Base-by-base conservation (phyloP, 2,329 filamentous ascomycete species). In the Monosporascus cannonballus region DNA sequence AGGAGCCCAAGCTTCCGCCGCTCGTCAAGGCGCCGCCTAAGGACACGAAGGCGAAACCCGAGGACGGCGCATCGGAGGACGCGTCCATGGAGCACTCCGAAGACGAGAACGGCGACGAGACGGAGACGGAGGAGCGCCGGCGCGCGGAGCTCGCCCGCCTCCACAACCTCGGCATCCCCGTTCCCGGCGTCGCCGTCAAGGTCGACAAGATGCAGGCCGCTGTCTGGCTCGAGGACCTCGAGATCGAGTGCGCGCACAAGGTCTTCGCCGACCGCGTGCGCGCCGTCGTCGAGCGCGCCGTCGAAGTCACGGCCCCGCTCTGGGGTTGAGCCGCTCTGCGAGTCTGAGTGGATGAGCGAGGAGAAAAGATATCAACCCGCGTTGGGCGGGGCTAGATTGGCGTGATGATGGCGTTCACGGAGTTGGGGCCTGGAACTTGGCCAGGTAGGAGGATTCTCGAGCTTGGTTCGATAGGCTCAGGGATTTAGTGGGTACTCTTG, bases 191-290 rank as follows among this genome's bases (percentile, higher is more conserved):
- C 17, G 83, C 87, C 56, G 90, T 99, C 70, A 85, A 81, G 63
- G 87, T 96, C 4, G 93, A 97, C 63, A 94, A 90, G 73, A 86
- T 91, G 72, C 78, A 87, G 50, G 94, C 93, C 6, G 88, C 84
- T 56, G 86, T 99, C 6, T 97, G 93, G 92, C 75, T 99, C 39
- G 94, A 97, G 76, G 84, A 89, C 60, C 71, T 97, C 45, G 90
- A 96, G 61, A 89, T 99, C 4, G 94, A 97, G 71, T 95, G 90
- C 68, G 74, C 74, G 51, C 90, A 90, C 58, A 83, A 84, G 57
- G 83, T 90, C 18, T 81, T 96, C 64, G 85, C 85, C 47, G 93
- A 96, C 69, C 79, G 94, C 54, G 89, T 99, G 5, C 81, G 87
- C 61, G 90, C 90, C 1, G 90, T 99, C 8, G 89, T 96, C 11